phyloP scores from a whole-genome alignment of 2,329 filamentous ascomycete species.

The Ambrosiella cleistominuta region DNA sequence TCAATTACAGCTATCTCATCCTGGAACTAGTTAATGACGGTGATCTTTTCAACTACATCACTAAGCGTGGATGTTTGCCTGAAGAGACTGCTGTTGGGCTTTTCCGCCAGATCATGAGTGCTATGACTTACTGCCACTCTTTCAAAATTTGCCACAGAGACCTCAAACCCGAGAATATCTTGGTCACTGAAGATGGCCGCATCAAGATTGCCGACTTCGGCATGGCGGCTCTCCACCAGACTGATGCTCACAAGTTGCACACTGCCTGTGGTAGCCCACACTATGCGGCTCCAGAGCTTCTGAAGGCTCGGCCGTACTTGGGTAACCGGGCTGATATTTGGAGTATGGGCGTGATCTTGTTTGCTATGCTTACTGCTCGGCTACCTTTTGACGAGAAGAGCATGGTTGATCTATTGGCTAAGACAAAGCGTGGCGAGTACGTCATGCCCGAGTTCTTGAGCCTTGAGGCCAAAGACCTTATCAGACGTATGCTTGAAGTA shows the following conservation, averaged over 20 bases:
- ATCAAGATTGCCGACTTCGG: slow-evolving; percentile 96
- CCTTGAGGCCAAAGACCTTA: slow-evolving; percentile 56
- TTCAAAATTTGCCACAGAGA: slow-evolving; percentile 94
- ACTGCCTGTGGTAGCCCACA: slow-evolving; percentile 94
- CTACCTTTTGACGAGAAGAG: slow-evolving; percentile 65
- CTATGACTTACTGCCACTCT: slow-evolving; percentile 78
- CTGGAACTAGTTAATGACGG: slow-evolving; percentile 71
- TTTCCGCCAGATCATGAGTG: slow-evolving; percentile 86
- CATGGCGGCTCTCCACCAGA: slow-evolving; percentile 84
- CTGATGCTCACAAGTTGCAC: slow-evolving; percentile 56
- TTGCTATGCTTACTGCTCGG: slow-evolving; percentile 65
- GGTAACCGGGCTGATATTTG: slow-evolving; percentile 83
- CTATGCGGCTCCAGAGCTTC: slow-evolving; percentile 86
- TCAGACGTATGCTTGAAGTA: slow-evolving; percentile 60
- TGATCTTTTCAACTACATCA: slow-evolving; percentile 79
- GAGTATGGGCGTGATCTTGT: slow-evolving; percentile 84
- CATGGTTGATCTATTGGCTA: slow-evolving; percentile 42
- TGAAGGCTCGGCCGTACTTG: slow-evolving; percentile 58
- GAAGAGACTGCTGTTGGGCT: slow-evolving; percentile 71
- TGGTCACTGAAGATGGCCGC: slow-evolving; percentile 56
- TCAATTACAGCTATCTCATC: slow-evolving; percentile 58
- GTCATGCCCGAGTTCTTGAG: slow-evolving; percentile 46
- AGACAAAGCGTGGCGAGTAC: slow-evolving; percentile 42
- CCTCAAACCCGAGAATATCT: slow-evolving; percentile 90
- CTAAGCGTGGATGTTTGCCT: slow-evolving; percentile 49